Base-by-base conservation (phyloP, 331 rosid genomes). In the Erythrophleum ivorense region DNA sequence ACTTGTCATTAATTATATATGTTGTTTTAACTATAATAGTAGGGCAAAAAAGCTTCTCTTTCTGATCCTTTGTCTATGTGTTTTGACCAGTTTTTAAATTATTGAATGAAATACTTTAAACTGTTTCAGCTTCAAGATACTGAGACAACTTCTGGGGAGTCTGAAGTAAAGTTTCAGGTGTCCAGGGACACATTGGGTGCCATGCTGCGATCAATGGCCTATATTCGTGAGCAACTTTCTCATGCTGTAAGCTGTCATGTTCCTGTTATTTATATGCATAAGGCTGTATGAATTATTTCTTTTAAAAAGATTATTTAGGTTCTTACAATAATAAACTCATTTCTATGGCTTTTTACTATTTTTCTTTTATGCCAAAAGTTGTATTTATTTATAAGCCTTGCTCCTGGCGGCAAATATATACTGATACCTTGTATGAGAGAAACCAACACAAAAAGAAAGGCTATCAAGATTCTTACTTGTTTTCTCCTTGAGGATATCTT, bases 221-320 rank as follows among this genome's bases (percentile, higher is more conserved):
- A 96, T 82, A 96, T 92, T 71, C 98, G 97, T 0, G 97, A 96
- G 91, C 99, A 96, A 89, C 97, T 96, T 82, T 91, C 97, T 73
- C 77, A 75, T 79, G 73, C 86, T 76, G 97, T 94, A 91, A 93
- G 97, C 78, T 78, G 60, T 85, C 79, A 48, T 55, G 11, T 75
- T 64, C 64, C 79, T 70, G 14, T 78, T 59, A 59, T 79, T 72
- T 75, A 16, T 59, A 24, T 45, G 78, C 2, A 53, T 16, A n/a
- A 31, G 60, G 77, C 36, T 73, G 78, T 16, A 72, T 33, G 48
- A 16, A 15, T 50, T 72, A 1, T 50, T 48, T 43, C 16, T 71
- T 24, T 31, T 31, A 15, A 52, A 50, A 14, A 0, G n/a, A 52
- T 13, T 8, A 3, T 12, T 1, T 16, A 15, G 48, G 78, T 55